These are phyloP conservation scores for Neurospora terricola DNA, from an alignment of 495 filamentous ascomycete species.

Conservation along the genomic window DNA sequence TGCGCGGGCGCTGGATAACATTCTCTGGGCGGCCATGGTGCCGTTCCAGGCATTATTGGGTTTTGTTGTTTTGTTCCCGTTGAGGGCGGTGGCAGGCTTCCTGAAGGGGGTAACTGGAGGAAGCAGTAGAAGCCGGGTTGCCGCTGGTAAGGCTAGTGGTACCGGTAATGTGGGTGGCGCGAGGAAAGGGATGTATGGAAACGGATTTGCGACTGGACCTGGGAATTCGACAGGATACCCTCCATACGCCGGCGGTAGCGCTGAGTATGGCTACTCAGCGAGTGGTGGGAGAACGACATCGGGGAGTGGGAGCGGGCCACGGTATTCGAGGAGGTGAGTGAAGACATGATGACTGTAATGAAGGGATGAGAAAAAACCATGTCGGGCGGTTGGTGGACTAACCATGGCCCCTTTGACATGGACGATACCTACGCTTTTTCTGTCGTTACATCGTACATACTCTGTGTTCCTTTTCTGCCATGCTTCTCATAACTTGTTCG, in stretches of 20 bases:
- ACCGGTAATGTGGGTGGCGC: neutral
- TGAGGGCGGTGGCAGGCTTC: conserved; percentile 10
- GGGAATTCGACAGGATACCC: neutral
- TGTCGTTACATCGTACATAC: neutral
- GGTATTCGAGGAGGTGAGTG: neutral
- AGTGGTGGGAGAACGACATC: neutral
- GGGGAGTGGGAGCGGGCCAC: neutral
- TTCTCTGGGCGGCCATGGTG: conserved; percentile 13
- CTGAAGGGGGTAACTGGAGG: conserved; percentile 4
- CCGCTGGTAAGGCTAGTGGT: neutral
- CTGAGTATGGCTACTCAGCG: neutral
- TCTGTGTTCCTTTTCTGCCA: neutral
- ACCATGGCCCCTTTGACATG: neutral
- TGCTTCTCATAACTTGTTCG: neutral
- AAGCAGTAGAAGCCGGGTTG: neutral
- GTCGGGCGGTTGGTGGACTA: neutral
- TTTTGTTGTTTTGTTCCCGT: conserved; percentile 13
- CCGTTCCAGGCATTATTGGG: conserved; percentile 22
- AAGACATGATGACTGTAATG: neutral
- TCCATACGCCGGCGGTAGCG: neutral
- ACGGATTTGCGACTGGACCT: neutral
- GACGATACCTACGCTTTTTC: neutral
- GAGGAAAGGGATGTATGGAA: neutral
- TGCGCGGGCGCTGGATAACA: neutral
- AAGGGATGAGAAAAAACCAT: neutral